Evolutionary conservation across 2,329 filamentous ascomycete species (phyloP), one percentile per base, ranked within the genome.

Genomic region (Ceratocystis ficicola): DNA sequence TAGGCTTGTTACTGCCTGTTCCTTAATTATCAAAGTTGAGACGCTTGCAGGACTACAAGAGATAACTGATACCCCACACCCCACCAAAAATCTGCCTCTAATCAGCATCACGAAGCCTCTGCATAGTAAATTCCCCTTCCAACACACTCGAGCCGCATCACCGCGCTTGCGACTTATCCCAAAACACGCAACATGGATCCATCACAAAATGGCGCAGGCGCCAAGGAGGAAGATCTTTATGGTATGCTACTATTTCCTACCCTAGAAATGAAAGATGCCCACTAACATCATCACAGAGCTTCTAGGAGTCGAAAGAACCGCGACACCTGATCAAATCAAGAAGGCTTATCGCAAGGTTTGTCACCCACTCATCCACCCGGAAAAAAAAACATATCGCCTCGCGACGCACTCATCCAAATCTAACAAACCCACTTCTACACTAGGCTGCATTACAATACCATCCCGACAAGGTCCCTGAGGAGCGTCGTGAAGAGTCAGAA

Each of bases 271-370:
- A 25, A 6, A 30, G 48, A 25, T 44, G 46, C 61, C 67, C 50
- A 62, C 59, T 59, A 66, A 62, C 50, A 36, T 61, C 44, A 15
- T 70, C 46, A 52, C 73, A 95, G 92, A 87, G 78, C 81, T 96
- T 71, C 85, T 97, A 69, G 88, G 85, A 68, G 83, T 97, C 71
- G 79, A 86, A 64, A 87, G 82, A 74, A 78, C 78, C 68, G 89
- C 92, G 64, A 86, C 81, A 68, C 86, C 87, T 72, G 84, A 87
- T 66, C 89, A 96, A 72, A 88, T 97, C 77, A 95, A 94, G 76
- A 96, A 96, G 77, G 92, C 92, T 68, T 96, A 96, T 78, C 88
- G 93, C 78, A 96, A 95, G 83, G 92, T 92, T 71, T 73, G 64
- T n/a, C 65, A 66, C 8, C 28, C 25, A 55, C n/a, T 12, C 30